Evolutionary conservation across 257 asterid genomes (phyloP), one percentile per base, ranked within the genome.

Genomic region (Misopates orontium): DNA sequence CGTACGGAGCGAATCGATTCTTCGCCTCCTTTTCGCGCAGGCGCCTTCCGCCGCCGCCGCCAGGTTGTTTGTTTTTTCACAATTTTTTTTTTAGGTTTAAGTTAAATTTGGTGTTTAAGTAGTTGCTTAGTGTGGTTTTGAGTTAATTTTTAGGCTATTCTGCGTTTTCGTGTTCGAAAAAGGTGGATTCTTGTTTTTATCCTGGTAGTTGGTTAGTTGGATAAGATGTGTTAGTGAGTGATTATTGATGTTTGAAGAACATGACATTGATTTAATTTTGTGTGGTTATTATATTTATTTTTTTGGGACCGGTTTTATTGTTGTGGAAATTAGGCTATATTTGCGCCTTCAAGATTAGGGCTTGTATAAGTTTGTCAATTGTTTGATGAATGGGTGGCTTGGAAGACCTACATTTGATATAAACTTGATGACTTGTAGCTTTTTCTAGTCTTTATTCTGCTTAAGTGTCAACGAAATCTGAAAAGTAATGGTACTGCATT

Each of bases 1-100:
- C 89, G 25, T 77, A 79, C 11, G 90, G 95, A 8, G 95, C 95
- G 63, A 84, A 73, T 55, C 84, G 89, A 42, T 84, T 95, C 42
- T 80, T 88, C 58, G 76, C 81, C 52, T 78, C 96, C 17, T 69
- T 85, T 57, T 73, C 82, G 53, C 84, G 83, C 71, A 85, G 80
- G 62, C 78, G 90, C 44, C 89, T 87, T 21, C 79, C 86, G 1
- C 75, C 78, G 64, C 77, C 84, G 20, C 79, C 79, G 49, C 83
- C 86, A 80, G 95, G 94, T 83, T 82, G 40, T 63, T 19, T 39
- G 16, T 59, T 45, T 15, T 11, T 1, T 63, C 42, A 36, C 49
- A 10, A 25, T 32, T 53, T 36, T 16, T 59, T 28, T 4, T 48
- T 1, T 16, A 1, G 19, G n/a, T 48, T 11, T 48, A 14, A 48